Evolutionary conservation across 495 filamentous ascomycete genomes (phyloP).

Genomic region (Penicillium maclennaniae): DNA sequence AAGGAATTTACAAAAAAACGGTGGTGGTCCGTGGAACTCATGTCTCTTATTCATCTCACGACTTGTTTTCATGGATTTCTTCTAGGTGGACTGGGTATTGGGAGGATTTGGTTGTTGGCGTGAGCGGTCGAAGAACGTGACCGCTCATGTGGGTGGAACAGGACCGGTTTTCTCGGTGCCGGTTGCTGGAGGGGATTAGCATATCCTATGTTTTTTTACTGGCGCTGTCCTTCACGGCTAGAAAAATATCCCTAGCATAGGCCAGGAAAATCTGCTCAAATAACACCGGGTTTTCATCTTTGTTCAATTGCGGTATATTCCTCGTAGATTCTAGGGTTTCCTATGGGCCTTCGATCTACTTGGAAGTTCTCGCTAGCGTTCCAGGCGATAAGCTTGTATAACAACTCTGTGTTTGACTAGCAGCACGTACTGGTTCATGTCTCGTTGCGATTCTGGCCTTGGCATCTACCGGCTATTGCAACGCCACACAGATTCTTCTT

Average conservation of each 20-base stretch:
- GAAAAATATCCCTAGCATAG: conserved; percentile 36
- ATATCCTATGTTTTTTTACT: conserved; percentile 31
- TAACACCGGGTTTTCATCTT: conserved; percentile 33
- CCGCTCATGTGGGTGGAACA: conserved; percentile 13
- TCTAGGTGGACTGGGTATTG: conserved; percentile 24
- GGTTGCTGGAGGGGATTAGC: conserved; percentile 21
- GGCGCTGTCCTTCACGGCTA: conserved; percentile 30
- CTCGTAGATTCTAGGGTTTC: not conserved
- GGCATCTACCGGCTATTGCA: not conserved
- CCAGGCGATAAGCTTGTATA: not conserved
- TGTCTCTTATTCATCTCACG: conserved; percentile 22
- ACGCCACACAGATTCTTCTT: not conserved
- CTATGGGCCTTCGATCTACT: not conserved
- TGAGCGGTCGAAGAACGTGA: conserved; percentile 16
- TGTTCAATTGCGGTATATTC: conserved; percentile 15
- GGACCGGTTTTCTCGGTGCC: conserved; percentile 24
- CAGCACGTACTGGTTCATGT: not conserved
- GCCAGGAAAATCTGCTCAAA: conserved; percentile 37
- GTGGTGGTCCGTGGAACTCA: conserved; percentile 17
- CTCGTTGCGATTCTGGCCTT: not conserved
- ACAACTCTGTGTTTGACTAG: not conserved
- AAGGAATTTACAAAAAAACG: conserved; percentile 21
- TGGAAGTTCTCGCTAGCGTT: not conserved
- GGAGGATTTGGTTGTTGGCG: conserved; percentile 23
- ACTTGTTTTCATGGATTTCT: conserved; percentile 25